Base-by-base conservation (phyloP, 768 basidiomycete species). In the Amanita brunnescens region DNA sequence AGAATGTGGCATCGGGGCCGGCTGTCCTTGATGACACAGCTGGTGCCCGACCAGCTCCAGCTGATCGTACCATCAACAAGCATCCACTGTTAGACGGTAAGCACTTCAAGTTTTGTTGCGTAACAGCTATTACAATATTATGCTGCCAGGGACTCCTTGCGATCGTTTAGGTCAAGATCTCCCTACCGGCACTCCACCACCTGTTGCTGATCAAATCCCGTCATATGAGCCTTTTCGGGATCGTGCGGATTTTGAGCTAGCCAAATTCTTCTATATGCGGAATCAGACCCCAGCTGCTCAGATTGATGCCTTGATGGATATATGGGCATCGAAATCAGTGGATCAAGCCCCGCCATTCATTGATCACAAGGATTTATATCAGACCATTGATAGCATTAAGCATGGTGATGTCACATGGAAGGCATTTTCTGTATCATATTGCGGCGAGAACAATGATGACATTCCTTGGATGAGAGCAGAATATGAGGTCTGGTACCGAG, bases 391-490 rank as follows among this genome's bases (percentile, higher is more conserved):
- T 43, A 46, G 50, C 0, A 72, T 66, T n/a, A 47, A 43, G 5
- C 44, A 63, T 18, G 70, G 71, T 7, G 66, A 68, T 23, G 61
- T 61, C 8, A 64, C 70, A 0, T 77, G 74, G 73, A 16, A 63
- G 3, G 59, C 55, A 2, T 68, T 75, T 49, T 45, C 56, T 1
- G 43, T 68, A 12, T 42, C 51, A 5, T 72, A 70, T 29, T 3
- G 26, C 47, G 47, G 59, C 30, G 64, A 21, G n/a, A 60, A 50
- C 26, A 54, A 13, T 50, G 37, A 56, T 13, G 60, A 58, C 1
- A 41, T 68, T 5, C 32, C 62, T 9, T 75, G 71, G 74, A 70
- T 62, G 55, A 41, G 33, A 6, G 52, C 51, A 35, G 0, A 29
- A 29, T 29, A 29, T 7, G 26, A 29, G 26, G 26, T 29, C 26